Evolutionary conservation across 805 yeast genomes (phyloP).

Genomic region (Saccharomycopsis javanensis): DNA sequence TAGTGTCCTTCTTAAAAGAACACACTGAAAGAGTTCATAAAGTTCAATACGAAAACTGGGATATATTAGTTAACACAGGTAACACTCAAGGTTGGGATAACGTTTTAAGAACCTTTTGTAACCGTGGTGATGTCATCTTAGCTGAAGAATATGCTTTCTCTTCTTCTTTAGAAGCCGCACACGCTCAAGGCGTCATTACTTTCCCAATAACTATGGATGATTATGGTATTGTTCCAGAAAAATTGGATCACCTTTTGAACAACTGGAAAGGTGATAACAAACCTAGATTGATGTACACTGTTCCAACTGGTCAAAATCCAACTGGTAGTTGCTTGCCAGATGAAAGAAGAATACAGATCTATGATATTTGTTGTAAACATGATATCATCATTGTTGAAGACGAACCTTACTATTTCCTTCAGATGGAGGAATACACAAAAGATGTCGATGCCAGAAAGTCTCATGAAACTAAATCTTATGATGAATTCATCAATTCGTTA

Average conservation of each 20-base stretch:
- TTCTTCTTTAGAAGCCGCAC: constrained; percentile 74
- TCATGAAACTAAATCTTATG: constrained; percentile 35
- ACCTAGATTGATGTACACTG: constrained; percentile 83
- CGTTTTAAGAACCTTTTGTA: constrained; percentile 62
- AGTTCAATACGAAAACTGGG: constrained; percentile 59
- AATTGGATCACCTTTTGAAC: constrained; percentile 48
- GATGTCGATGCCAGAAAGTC: constrained; percentile 32
- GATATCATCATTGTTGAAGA: constrained; percentile 86
- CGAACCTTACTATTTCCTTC: constrained; percentile 95
- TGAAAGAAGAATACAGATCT: constrained; percentile 71
- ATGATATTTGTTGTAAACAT: constrained; percentile 71
- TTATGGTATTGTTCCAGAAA: constrained; percentile 67
- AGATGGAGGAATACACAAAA: constrained; percentile 68
- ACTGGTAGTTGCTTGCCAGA: constrained; percentile 77
- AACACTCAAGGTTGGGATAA: constrained; percentile 90
- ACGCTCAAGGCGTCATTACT: constrained; percentile 56
- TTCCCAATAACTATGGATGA: constrained; percentile 74
- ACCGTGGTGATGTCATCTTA: constrained; percentile 73
- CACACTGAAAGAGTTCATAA: constrained; percentile 53
- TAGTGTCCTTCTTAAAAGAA: constrained; percentile 57
- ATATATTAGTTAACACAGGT: constrained; percentile 60
- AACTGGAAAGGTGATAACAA: constrained; percentile 58
- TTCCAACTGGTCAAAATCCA: constrained; percentile 97
- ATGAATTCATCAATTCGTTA: constrained; percentile 55
- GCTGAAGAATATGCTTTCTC: constrained; percentile 79